These are phyloP conservation scores for Penicillium longicatenatum DNA, from an alignment of 495 filamentous ascomycete species.

Conservation along the genomic window DNA sequence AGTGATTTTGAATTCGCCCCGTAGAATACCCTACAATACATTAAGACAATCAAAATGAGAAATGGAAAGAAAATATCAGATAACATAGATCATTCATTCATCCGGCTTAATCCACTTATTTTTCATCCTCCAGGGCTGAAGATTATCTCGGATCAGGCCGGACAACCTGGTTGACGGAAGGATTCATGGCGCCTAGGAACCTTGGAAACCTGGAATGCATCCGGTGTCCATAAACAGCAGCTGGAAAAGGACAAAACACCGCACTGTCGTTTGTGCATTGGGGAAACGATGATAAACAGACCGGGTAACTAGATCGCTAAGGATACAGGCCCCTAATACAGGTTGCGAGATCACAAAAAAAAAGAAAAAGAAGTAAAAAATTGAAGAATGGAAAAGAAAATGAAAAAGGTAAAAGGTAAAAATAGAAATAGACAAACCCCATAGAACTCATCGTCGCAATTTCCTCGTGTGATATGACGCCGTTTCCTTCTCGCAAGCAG, in stretches of 20 bases:
- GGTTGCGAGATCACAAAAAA: background rate
- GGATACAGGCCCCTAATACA: slow-evolving; percentile 3
- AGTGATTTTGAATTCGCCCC: too few relatives aligned
- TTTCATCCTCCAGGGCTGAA: background rate
- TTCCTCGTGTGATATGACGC: slow-evolving; percentile 27
- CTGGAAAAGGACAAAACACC: background rate
- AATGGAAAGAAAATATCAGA: background rate
- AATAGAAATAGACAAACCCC: slow-evolving; percentile 10
- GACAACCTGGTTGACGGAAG: background rate
- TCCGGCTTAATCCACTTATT: background rate
- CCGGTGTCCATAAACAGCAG: background rate
- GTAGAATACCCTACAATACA: background rate
- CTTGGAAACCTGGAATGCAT: too few relatives aligned
- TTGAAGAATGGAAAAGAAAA: slow-evolving; percentile 8
- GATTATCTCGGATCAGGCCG: background rate
- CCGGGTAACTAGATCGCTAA: slow-evolving; percentile 1
- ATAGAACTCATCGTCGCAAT: slow-evolving; percentile 25
- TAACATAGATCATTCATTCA: background rate
- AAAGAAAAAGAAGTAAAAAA: background rate
- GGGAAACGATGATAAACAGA: slow-evolving; percentile 3
- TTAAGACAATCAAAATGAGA: background rate
- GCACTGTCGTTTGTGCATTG: slow-evolving; percentile 1
- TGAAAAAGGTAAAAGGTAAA: slow-evolving; percentile 18
- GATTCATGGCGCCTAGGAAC: too few relatives aligned
- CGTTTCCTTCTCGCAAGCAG: slow-evolving; percentile 16